A percentile compares a stretch with the other conserved stretches of the same genome.
These are phyloP conservation scores for Pouteria campechiana DNA, from an alignment of 179 eudicot species.

Conservation along the genomic window DNA sequence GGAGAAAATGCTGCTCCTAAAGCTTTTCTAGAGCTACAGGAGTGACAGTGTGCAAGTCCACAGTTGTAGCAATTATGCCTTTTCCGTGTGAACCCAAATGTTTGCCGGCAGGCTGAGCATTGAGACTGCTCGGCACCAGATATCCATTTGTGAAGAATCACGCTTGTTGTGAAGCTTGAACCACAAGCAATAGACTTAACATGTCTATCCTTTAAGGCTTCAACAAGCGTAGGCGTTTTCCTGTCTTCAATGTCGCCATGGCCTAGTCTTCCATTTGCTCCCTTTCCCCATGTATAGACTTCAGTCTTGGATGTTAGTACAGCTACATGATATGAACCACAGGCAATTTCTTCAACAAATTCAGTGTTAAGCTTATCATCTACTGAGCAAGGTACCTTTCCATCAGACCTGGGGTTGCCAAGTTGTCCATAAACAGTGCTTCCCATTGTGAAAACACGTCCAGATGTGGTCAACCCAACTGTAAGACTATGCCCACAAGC, in stretches of 20 bases:
- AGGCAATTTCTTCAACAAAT: constrained; percentile 62
- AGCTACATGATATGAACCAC: constrained; percentile 87
- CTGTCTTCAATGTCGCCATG: constrained; percentile 88
- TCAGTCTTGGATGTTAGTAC: constrained; percentile 74
- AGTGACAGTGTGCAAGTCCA: constrained; percentile 92
- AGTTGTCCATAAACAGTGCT: constrained; percentile 95
- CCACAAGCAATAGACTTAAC: constrained; percentile 79
- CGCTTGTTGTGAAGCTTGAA: constrained; percentile 66
- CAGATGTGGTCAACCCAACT: constrained; percentile 68
- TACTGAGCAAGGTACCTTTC: constrained; percentile 77
- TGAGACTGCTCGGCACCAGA: constrained; percentile 95
- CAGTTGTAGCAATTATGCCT: constrained; percentile 92
- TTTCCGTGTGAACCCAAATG: constrained; percentile 87
- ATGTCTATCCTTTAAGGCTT: constrained; percentile 73
- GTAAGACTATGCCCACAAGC: constrained; percentile 92
- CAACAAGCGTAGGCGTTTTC: constrained; percentile 69
- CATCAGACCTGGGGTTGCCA: constrained; percentile 66
- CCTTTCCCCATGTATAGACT: constrained; percentile 95
- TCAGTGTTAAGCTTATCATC: constrained; percentile 57
- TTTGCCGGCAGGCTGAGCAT: constrained; percentile 82
- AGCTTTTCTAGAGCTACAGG: constrained; percentile 81
- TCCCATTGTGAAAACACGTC: constrained; percentile 80
- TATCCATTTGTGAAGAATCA: constrained; percentile 92
- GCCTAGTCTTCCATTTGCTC: constrained; percentile 90
- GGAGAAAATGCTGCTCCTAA: constrained; percentile 78